Evolutionary conservation across 371 early-diverging fungal species (phyloP), one percentile per base, ranked within the genome.

Genomic region (Neoconidiobolus thromboides): DNA sequence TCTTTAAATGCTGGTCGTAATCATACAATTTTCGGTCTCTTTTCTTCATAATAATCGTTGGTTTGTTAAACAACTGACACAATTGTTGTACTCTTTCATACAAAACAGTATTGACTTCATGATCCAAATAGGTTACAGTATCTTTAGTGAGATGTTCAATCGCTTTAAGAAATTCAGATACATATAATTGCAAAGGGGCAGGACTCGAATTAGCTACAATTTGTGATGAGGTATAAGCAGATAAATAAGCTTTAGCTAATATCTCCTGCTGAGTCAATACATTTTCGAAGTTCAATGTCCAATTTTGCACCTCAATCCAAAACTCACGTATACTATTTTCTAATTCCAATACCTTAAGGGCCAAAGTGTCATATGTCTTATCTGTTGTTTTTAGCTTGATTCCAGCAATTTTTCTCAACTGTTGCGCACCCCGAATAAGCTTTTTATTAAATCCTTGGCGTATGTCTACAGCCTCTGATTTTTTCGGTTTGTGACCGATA

Each of bases 371-470:
- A 40, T 55, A 55, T 14, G 12, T 41, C 6, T 55, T 41, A 14
- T 55, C 55, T 12, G 40, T 41, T 5, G 40, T 41, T 41, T 55
- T 15, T 12, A 12, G 6, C 37, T 55, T 55, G 37, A 38, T 7
- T 15, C 38, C 40, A 12, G 38, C 55, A 26, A 55, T 55, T 7
- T 38, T 15, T 6, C 55, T 15, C 5, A 55, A 14, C 55, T 55
- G 55, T 12, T 81, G 78, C 0, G 79, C 76, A 36, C 79, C 76
- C 38, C 86, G 69, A 3, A 78, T 73, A 39, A 83, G 63, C 60
- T 80, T 85, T 63, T 88, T 88, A 66, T 77, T 81, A 67, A 88
- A 75, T 7, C 83, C 84, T 55, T 83, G 83, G 2, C 83, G 83
- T 64, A 14, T 7, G 43, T 59, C 12, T 44, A 50, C 26, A 40